Conservation (phyloP, 768 basidiomycete species). For the Auriculariales sp. region DNA sequence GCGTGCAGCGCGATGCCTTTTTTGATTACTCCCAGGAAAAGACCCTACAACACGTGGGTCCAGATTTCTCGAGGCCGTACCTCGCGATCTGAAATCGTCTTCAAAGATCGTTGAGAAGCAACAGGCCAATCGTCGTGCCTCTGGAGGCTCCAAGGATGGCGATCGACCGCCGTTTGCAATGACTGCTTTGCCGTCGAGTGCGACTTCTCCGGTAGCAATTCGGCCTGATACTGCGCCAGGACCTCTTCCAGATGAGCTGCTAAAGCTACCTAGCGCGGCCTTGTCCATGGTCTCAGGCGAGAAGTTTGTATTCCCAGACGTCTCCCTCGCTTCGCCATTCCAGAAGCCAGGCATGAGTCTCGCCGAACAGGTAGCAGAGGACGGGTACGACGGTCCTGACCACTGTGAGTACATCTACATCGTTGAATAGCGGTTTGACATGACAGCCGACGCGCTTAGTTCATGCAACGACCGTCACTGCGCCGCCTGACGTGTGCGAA, state of each 20-base stretch:
- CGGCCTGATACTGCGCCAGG: constrained; percentile 4
- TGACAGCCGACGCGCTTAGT: background rate
- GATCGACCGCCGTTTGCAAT: constrained; percentile 1
- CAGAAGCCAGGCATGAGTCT: background rate
- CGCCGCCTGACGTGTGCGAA: constrained; percentile 35
- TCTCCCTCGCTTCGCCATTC: background rate
- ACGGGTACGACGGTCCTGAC: constrained; percentile 9
- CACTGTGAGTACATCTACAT: constrained; percentile 6
- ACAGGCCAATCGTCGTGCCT: constrained; percentile 48
- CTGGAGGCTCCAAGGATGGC: constrained; percentile 25
- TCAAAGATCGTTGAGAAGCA: constrained; percentile 63
- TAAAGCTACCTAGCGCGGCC: background rate
- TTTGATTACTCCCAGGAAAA: constrained; percentile 75
- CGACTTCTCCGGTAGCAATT: constrained; percentile 4
- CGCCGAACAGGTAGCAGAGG: background rate
- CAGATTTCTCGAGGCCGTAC: constrained; percentile 3
- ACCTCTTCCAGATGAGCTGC: background rate
- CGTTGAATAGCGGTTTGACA: constrained; percentile 13
- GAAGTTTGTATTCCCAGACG: background rate
- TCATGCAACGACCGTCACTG: constrained; percentile 21
- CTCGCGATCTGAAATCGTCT: background rate
- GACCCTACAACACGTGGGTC: constrained; percentile 28
- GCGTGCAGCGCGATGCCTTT: constrained; percentile 60
- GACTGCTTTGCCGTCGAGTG: constrained; percentile 11
- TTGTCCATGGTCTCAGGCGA: background rate